Evolutionary conservation across 257 asterid species (phyloP).

Genomic region (Cynanchum wilfordii): DNA sequence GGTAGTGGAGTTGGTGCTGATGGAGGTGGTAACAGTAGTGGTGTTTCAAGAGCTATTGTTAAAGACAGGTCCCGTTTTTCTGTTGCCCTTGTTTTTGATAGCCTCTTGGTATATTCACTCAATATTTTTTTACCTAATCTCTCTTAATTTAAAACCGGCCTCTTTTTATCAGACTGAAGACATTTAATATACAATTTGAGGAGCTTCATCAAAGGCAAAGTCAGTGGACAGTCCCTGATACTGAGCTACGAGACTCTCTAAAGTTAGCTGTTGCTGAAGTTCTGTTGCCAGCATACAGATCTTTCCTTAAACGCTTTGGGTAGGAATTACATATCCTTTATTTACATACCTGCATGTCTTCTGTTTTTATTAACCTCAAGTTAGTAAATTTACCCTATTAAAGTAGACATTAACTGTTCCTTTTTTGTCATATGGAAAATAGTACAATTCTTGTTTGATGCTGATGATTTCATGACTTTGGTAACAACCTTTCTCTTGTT

Average conservation of each 20-base stretch:
- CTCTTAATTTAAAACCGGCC: neutral
- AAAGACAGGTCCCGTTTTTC: conserved; percentile 62
- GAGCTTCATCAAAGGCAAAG: conserved; percentile 98
- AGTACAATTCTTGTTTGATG: no score
- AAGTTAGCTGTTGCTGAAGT: conserved; percentile 98
- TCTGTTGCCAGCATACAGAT: conserved; percentile 89
- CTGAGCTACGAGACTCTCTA: conserved; percentile 88
- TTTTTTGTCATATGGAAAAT: neutral
- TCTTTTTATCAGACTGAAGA: conserved; percentile 58
- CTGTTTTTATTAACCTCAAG: no score
- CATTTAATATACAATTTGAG: conserved; percentile 83
- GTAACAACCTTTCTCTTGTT: neutral
- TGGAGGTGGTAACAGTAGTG: conserved; percentile 82
- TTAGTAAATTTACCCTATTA: no score
- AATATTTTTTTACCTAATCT: conserved; percentile 12
- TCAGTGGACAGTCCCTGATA: conserved; percentile 99
- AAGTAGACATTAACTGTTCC: no score
- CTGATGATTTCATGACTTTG: neutral
- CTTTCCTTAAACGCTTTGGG: conserved; percentile 94
- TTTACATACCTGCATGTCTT: neutral
- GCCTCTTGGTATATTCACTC: neutral
- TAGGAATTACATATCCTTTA: conserved; percentile 19
- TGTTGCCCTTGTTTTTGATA: conserved; percentile 15
- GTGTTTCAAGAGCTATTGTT: conserved; percentile 81
- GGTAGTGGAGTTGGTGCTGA: conserved; percentile 67